A percentile compares a stretch with the other conserved stretches of the same genome.
These are phyloP conservation scores for Lepidopterella palustris DNA, from an alignment of 495 filamentous ascomycete genomes.

Conservation along the genomic window DNA sequence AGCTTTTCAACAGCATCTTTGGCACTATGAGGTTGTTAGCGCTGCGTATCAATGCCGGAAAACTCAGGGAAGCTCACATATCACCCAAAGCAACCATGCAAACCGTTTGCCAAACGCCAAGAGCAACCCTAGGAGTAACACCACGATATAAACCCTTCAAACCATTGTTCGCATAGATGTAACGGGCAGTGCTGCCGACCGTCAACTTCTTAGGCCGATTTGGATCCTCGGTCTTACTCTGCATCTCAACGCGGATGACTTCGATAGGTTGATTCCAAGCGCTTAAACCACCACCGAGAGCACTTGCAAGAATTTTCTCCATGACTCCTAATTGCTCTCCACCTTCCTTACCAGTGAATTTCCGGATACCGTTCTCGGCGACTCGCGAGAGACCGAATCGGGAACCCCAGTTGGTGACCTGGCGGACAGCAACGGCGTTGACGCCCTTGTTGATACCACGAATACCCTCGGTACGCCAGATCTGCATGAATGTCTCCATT, in stretches of 20 bases:
- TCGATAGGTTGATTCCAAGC: conserved; percentile 99
- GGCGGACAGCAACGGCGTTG: conserved; percentile 94
- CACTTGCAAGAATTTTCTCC: conserved; percentile 87
- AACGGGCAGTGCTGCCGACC: conserved; percentile 83
- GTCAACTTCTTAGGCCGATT: conserved; percentile 99
- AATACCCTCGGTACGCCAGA: conserved; percentile 91
- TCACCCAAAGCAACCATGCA: conserved; percentile 99
- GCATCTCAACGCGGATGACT: conserved; percentile 99
- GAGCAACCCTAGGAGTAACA: conserved; percentile 85
- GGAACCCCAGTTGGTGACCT: conserved; percentile 99
- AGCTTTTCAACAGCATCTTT: conserved; percentile 96
- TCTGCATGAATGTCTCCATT: conserved; percentile 91
- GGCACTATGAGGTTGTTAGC: conserved; percentile 61
- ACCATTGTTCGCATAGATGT: conserved; percentile 87
- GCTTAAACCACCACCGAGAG: conserved; percentile 83
- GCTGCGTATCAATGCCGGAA: conserved; percentile 30
- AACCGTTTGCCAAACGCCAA: conserved; percentile 98
- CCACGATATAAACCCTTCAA: conserved; percentile 92
- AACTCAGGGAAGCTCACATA: conserved; percentile 60
- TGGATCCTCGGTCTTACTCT: conserved; percentile 94
- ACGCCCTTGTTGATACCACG: conserved; percentile 96
- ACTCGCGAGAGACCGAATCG: conserved; percentile 88
- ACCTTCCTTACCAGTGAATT: conserved; percentile 70
- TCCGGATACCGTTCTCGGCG: conserved; percentile 83
- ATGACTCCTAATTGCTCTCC: conserved; percentile 63